Evolutionary conservation across 2,329 filamentous ascomycete genomes (phyloP).

Genomic region (Ceratocystis lukuohia): DNA sequence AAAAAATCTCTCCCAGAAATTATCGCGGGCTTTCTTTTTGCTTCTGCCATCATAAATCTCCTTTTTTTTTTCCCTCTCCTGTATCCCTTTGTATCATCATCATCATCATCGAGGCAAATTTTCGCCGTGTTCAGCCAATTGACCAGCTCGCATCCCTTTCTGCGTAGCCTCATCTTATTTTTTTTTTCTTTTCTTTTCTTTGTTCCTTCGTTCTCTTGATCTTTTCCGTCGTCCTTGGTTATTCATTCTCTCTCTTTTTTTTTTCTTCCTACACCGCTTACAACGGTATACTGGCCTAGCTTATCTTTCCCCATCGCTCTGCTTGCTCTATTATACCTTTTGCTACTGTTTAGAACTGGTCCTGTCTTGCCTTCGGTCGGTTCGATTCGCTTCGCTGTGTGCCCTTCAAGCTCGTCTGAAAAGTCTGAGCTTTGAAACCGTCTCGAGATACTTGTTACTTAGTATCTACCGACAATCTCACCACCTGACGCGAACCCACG

Average conservation of each 20-base stretch:
- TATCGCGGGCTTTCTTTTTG: not conserved
- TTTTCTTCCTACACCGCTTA: not conserved
- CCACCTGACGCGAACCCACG: conserved; percentile 14
- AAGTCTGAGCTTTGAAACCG: conserved; percentile 20
- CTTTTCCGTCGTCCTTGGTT: not conserved
- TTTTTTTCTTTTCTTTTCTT: not conserved
- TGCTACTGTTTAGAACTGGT: not conserved
- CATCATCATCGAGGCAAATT: not conserved
- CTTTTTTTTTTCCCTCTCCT: not conserved
- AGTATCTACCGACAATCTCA: not conserved
- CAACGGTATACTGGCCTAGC: not conserved
- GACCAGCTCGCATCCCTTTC: not conserved
- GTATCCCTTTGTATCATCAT: conserved; percentile 7
- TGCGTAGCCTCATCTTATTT: not conserved
- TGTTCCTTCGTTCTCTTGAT: not conserved
- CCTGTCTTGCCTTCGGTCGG: conserved; percentile 2
- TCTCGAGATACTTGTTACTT: conserved; percentile 19
- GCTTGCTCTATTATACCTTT: not conserved
- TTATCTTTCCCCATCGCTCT: not conserved
- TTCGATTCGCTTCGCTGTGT: conserved; percentile 13
- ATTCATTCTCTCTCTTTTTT: not conserved
- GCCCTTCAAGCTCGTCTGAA: conserved; percentile 17
- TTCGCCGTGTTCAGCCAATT: not conserved
- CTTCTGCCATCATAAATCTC: not conserved
- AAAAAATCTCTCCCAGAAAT: not conserved